Base-by-base conservation (phyloP, 306 rosid species). In the Malus orientalis region DNA sequence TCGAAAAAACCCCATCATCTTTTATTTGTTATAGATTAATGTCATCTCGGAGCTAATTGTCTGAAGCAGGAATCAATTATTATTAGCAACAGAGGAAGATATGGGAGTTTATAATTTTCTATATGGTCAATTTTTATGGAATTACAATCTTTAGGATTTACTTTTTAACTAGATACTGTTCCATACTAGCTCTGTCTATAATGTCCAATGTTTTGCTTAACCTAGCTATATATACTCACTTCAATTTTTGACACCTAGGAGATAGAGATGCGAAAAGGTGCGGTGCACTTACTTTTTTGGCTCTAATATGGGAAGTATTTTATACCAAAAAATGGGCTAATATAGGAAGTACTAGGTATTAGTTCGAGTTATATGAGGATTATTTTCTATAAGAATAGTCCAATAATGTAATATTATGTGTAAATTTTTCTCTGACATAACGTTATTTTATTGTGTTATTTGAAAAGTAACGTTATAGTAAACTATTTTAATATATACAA, bases 111-210 rank as follows among this genome's bases (percentile, higher is more conserved):
- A 29, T 8, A 19, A 64, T 33, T 75, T 79, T 78, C 63, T 66
- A 63, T 76, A 60, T 58, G 69, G 8, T 10, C 30, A 30, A 29
- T 81, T 69, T 60, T 25, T 30, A 8, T 65, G 66, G 68, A 65
- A 47, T 23, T 84, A 49, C 75, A 18, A 55, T 69, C 67, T 51
- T 54, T 22, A 15, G 2, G 58, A 72, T 76, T 61, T 22, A 29
- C 80, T 85, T 82, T 69, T 53, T 19, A 60, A 4, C 19, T 70
- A 76, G 73, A 82, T 82, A 74, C 65, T 70, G 78, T 58, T 76
- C 44, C 60, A 51, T 70, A 36, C 23, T 23, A 54, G 42, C 55
- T 55, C 67, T 13, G 4, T 15, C 18, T 49, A 29, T 13, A 71
- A 33, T 5, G 55, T 49, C 47, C 75, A 71, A 13, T 1, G 30